phyloP scores from a whole-genome alignment of 2,329 filamentous ascomycete genomes.

The Hymenoscyphus salicellus region DNA sequence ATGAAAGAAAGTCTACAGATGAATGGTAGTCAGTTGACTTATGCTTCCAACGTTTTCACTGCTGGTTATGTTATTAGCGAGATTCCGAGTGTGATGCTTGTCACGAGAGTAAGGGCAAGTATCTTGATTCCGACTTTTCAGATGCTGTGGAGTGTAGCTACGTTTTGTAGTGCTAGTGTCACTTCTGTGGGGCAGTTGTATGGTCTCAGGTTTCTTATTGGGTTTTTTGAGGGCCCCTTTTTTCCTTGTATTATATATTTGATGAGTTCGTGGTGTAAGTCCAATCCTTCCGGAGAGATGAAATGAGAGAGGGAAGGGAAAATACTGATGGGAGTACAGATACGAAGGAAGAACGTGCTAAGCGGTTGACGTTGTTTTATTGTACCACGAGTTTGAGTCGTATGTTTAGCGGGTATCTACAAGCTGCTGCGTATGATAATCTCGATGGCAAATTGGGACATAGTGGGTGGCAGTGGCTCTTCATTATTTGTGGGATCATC shows the following conservation, averaged over 20 bases:
- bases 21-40: slow-evolving; percentile 51
- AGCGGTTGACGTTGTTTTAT: slow-evolving; percentile 54
- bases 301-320: background rate
- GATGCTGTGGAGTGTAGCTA: slow-evolving; percentile 29
- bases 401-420: slow-evolving; percentile 45
- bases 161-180: slow-evolving; percentile 26
- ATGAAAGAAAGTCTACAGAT: slow-evolving; percentile 48
- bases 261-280: slow-evolving; percentile 44
- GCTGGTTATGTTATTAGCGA: slow-evolving; percentile 34
- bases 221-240: slow-evolving; percentile 35
- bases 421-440: slow-evolving; percentile 41
- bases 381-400: slow-evolving; percentile 50
- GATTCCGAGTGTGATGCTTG: slow-evolving; percentile 27
- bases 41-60: slow-evolving; percentile 53
- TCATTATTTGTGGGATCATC: slow-evolving; percentile 51
- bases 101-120: slow-evolving; percentile 29
- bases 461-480: slow-evolving; percentile 46
- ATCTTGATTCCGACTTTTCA: slow-evolving; percentile 24
- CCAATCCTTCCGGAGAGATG: background rate
- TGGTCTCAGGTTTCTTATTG: slow-evolving; percentile 44
- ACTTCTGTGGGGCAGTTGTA: slow-evolving; percentile 40
- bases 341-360: slow-evolving; percentile 45
- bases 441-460: slow-evolving; percentile 39
- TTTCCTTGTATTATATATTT: slow-evolving; percentile 38
- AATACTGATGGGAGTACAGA: slow-evolving; percentile 21